Base-by-base conservation (phyloP, 495 filamentous ascomycete species). In the Thermothielavioides terrestris region DNA sequence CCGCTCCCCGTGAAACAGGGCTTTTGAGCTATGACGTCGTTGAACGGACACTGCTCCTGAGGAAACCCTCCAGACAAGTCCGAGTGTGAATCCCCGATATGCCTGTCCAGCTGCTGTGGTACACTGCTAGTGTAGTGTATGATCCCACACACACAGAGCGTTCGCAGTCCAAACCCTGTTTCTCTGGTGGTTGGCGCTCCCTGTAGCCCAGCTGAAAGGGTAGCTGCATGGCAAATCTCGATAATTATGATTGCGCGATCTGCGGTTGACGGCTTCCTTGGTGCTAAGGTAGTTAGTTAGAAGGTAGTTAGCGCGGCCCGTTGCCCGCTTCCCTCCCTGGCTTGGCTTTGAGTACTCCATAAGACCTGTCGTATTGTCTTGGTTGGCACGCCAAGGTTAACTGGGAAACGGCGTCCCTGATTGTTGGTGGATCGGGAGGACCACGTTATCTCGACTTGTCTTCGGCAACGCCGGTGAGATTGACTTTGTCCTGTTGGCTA, bases 161-260 rank as follows among this genome's bases (percentile, higher is more conserved):
- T 3, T 14, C 31, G 10, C n/a, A 3, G 31, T 12, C 31, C 31
- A 9, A 30, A 14, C n/a, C 5, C 31, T 14, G 31, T 34, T 14
- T 34, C 10, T n/a, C n/a, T n/a, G n/a, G n/a, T n/a, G n/a, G n/a
- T n/a, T 41, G 38, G 40, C 40, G 0, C n/a, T 11, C 26, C 15
- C 30, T n/a, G 40, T 25, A 30, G 30, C 8, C 22, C 34, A 38
- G 34, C 45, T 47, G 45, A 39, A 37, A 34, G 41, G 34, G 35
- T 49, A 37, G 37, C 46, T 49, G 46, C 46, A 41, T 23, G 46
- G 17, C 46, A 34, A 49, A 41, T 49, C 46, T 49, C 37, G 36
- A 49, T 49, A n/a, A n/a, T n/a, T n/a, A 26, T 41, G 46, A 49
- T 49, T 49, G 46, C 46, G 46, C 34, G 46, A 49, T 49, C 46